These are phyloP conservation scores for Grigorovia transvaalensis DNA, from an alignment of 805 yeast species.

Conservation along the genomic window DNA sequence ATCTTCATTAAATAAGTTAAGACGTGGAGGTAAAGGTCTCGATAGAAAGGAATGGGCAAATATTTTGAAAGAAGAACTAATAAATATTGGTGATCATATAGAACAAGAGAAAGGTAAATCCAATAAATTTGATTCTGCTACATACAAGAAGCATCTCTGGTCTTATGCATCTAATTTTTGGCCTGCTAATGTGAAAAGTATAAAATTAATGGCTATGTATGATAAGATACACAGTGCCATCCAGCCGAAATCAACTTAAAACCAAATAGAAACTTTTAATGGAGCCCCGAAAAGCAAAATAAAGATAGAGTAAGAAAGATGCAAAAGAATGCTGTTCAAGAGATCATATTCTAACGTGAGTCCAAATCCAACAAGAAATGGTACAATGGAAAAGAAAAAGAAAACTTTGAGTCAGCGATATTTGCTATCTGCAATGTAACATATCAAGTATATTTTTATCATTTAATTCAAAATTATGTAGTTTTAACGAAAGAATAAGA, in stretches of 20 bases:
- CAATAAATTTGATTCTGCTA: constrained; percentile 27
- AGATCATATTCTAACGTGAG: too few species aligned
- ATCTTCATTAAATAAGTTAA: constrained; percentile 52
- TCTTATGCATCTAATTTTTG: constrained; percentile 73
- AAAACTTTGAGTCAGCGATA: background rate
- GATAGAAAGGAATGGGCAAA: constrained; percentile 70
- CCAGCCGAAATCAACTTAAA: background rate
- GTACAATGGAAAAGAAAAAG: background rate
- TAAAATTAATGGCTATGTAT: constrained; percentile 69
- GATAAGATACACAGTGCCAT: constrained; percentile 33
- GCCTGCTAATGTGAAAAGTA: constrained; percentile 77
- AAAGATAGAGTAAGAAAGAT: too few species aligned
- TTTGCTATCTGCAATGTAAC: background rate
- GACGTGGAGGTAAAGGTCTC: constrained; percentile 61
- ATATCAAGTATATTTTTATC: background rate
- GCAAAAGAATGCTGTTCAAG: too few species aligned
- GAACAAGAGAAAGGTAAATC: constrained; percentile 29
- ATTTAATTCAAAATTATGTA: too few species aligned
- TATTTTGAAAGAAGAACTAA: constrained; percentile 55
- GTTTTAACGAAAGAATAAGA: background rate
- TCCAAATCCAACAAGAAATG: background rate
- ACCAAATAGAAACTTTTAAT: background rate
- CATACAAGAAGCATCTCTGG: constrained; percentile 62
- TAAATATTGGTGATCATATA: constrained; percentile 67
- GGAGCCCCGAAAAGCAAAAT: background rate